Evolutionary conservation across 2,329 filamentous ascomycete species (phyloP).

Genomic region (Fusarium sororula): DNA sequence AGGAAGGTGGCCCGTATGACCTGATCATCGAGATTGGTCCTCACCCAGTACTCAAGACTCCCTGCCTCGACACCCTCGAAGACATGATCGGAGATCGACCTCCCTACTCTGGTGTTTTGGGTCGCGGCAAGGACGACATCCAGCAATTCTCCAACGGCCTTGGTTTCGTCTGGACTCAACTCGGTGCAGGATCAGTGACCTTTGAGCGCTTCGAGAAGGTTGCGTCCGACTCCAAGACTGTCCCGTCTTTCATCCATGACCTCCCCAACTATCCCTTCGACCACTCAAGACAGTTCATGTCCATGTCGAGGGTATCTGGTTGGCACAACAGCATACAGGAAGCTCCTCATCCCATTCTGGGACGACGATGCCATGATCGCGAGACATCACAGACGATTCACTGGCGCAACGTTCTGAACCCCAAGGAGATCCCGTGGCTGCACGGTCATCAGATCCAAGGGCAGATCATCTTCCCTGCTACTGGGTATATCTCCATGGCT

Average conservation of each 20-base stretch:
- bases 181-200: fast-evolving
- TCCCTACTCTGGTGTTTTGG: neutral
- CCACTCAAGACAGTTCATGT: neutral
- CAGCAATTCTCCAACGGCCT: neutral
- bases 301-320: neutral
- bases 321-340: neutral
- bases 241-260: neutral
- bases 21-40: conserved; percentile 1
- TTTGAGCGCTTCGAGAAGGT: neutral
- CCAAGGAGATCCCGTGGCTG: neutral
- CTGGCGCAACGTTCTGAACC: neutral
- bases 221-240: neutral
- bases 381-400: neutral
- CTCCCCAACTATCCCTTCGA: neutral
- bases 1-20: neutral
- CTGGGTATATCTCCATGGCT: neutral
- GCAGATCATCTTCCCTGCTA: neutral
- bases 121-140: neutral
- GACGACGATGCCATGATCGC: neutral
- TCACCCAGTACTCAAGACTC: neutral
- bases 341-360: neutral
- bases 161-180: neutral
- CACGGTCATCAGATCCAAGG: neutral
- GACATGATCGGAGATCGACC: neutral
- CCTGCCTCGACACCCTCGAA: fast-evolving